Base-by-base conservation (phyloP, 2,329 filamentous ascomycete species). In the Phaeophleospora eucalypticola region DNA sequence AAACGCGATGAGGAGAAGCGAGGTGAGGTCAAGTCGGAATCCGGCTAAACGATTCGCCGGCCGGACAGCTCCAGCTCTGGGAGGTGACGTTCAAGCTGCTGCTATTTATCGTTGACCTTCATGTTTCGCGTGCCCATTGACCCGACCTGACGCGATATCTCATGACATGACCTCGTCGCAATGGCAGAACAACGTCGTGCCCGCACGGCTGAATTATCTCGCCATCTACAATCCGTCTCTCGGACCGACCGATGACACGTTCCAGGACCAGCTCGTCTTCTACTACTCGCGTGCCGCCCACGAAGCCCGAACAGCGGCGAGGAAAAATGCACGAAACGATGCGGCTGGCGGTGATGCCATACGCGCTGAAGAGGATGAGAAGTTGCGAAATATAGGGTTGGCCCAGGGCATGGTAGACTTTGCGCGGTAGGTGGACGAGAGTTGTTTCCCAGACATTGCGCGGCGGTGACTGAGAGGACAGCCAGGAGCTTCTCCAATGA, bases 331-430 rank as follows among this genome's bases (percentile, higher is more conserved):
- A 17, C 53, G 58, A 52, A 66, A 60, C 33, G 59, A 68, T 20
- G 58, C 60, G 8, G 57, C 53, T 4, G 56, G 45, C 18, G 53
- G 44, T 10, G 55, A 61, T 44, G 72, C 79, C 40, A 49, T 65
- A 49, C 65, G 66, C 4, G 82, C 87, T 56, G 82, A 89, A 61
- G 81, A 83, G 63, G 93, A 97, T 68, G 87, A 95, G 71, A 85
- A 84, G 59, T 74, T 97, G 60, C 81, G 93, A 55, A 90, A 96
- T 74, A 89, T 98, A 65, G 93, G 93, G 32, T 81, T 98, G 53
- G 93, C 93, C 34, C 93, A 98, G 72, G 93, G 90, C 65, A 95
- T 97, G 85, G 85, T 95, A 49, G 87, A 84, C 65, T 98, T 98
- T 71, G 87, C 87, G 57, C 80, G 76, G 80, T 83, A 70, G 32